These are phyloP conservation scores for Asterophora parasitica DNA, from an alignment of 768 basidiomycete genomes.

Conservation along the genomic window DNA sequence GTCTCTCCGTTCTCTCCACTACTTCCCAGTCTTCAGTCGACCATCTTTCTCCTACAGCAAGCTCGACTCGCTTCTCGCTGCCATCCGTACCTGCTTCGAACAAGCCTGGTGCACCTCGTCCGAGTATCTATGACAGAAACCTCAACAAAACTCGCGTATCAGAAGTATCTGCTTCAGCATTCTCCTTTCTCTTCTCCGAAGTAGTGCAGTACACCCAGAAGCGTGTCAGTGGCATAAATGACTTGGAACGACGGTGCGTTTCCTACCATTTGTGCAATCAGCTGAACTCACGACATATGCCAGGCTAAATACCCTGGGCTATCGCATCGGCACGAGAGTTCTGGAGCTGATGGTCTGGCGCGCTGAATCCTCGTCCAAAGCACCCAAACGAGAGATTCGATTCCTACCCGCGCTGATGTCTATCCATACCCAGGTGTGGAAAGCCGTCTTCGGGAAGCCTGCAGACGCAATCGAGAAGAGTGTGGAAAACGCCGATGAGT, in stretches of 20 bases:
- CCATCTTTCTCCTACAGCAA: conserved; percentile 49
- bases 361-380: conserved; percentile 70
- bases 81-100: conserved; percentile 43
- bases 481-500: conserved; percentile 96
- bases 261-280: not conserved
- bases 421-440: conserved; percentile 94
- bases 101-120: conserved; percentile 42
- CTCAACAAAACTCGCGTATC: conserved; percentile 81
- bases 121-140: conserved; percentile 84
- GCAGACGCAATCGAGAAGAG: conserved; percentile 96
- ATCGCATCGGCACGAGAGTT: conserved; percentile 84
- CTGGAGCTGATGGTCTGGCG: conserved; percentile 85
- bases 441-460: conserved; percentile 86
- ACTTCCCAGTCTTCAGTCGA: conserved; percentile 52
- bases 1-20: conserved; percentile 63
- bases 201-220: conserved; percentile 95
- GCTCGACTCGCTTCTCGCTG: conserved; percentile 68
- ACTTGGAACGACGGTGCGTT: conserved; percentile 84
- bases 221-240: conserved; percentile 89
- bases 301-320: conserved; percentile 89
- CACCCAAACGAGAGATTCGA: conserved; percentile 89
- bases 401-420: conserved; percentile 90
- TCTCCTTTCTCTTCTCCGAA: conserved; percentile 90
- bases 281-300: conserved; percentile 1
- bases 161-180: conserved; percentile 82